Percentiles rank a stretch among this genome's conserved stretches.
These are phyloP conservation scores for Dissoconium aciculare DNA, from an alignment of 2,329 filamentous ascomycete genomes.

Conservation along the genomic window DNA sequence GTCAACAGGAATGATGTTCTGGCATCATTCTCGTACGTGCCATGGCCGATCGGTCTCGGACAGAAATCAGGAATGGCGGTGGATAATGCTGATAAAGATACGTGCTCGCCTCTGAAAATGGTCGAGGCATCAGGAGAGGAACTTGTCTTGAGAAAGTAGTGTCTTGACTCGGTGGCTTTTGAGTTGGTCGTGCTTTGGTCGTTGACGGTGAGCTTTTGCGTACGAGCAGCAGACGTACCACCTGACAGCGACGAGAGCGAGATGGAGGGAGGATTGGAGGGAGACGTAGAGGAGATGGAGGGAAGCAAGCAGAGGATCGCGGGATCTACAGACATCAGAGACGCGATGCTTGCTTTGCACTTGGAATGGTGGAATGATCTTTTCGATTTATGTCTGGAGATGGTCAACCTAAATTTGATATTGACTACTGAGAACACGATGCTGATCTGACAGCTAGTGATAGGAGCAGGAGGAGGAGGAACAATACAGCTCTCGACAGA, in stretches of 20 bases:
- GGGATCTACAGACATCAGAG: conserved; percentile 43
- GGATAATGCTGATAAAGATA: conserved; percentile 71
- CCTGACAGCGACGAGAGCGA: conserved; percentile 50
- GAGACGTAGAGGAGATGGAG: conserved; percentile 39
- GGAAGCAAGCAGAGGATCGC: conserved; percentile 47
- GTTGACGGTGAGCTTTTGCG: conserved; percentile 42
- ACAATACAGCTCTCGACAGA: background rate
- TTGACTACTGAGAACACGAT: no score
- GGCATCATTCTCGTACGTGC: conserved; percentile 34
- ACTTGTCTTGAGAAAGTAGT: conserved; percentile 61
- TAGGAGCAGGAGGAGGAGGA: background rate
- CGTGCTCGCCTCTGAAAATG: conserved; percentile 71
- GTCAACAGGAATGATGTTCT: conserved; percentile 47
- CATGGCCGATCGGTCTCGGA: conserved; percentile 60
- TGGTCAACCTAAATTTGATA: background rate
- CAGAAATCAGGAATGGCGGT: conserved; percentile 57
- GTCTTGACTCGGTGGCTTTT: conserved; percentile 39
- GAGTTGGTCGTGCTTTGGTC: no score
- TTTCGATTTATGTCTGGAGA: background rate
- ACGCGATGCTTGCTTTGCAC: conserved; percentile 5
- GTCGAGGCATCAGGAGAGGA: conserved; percentile 41
- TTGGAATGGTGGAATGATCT: background rate
- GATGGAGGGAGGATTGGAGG: no score
- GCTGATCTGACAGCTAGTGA: background rate
- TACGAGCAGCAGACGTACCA: conserved; percentile 48